phyloP scores from a whole-genome alignment of 257 asterid genomes.

The Solanum acaule region DNA sequence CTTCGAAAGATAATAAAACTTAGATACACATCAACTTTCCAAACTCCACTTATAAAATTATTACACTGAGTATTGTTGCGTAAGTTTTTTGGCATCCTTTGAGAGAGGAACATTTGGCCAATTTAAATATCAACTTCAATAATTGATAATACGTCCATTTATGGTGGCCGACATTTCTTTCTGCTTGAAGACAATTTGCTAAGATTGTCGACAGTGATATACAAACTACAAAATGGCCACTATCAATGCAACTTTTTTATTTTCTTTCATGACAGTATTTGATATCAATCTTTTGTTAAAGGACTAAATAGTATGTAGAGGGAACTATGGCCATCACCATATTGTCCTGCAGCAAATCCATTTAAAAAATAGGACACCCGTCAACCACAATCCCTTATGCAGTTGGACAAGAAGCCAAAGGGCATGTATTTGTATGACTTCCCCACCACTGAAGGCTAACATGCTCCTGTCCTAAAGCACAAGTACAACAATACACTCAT shows the following conservation, averaged over 20 bases:
- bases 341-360: background rate
- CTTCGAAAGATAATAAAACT: too few species aligned
- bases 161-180: background rate
- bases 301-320: background rate
- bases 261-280: too few species aligned
- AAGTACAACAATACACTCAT: constrained; percentile 73
- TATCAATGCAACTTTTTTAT: too few species aligned
- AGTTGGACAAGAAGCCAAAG: constrained; percentile 84
- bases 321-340: background rate
- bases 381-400: constrained; percentile 61
- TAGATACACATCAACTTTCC: too few species aligned
- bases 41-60: too few species aligned
- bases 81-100: background rate
- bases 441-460: constrained; percentile 69
- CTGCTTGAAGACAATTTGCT: too few species aligned
- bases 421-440: constrained; percentile 56
- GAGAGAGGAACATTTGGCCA: background rate
- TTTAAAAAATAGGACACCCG: constrained; percentile 58
- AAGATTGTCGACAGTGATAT: too few species aligned
- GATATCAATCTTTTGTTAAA: too few species aligned
- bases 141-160: too few species aligned
- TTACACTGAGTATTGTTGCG: too few species aligned
- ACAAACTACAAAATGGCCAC: background rate
- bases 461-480: constrained; percentile 54
- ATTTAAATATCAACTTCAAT: background rate